Evolutionary conservation across 805 yeast genomes (phyloP).

Genomic region (Dipodascus albidus): DNA sequence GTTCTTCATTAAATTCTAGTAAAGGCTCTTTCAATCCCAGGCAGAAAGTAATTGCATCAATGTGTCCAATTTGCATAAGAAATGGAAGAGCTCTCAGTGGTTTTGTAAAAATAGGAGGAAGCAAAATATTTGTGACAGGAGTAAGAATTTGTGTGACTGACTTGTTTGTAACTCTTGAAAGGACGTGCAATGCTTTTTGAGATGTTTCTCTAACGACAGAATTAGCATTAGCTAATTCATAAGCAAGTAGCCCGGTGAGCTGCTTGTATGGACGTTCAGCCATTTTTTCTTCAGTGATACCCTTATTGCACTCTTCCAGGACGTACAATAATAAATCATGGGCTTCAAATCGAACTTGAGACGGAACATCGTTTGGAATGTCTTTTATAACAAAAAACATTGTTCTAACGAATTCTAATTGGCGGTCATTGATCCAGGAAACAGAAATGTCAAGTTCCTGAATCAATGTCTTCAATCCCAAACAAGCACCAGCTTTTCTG

Average conservation of each 20-base stretch:
- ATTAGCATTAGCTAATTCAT: constrained; percentile 85
- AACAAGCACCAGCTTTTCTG: constrained; percentile 77
- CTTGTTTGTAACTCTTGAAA: constrained; percentile 60
- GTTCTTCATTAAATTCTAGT: constrained; percentile 77
- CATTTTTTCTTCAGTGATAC: constrained; percentile 50
- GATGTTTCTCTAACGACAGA: constrained; percentile 73
- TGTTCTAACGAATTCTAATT: constrained; percentile 75
- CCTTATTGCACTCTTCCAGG: constrained; percentile 53
- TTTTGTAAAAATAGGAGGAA: constrained; percentile 93
- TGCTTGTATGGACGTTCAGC: constrained; percentile 65
- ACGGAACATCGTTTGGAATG: constrained; percentile 79
- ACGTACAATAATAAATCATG: constrained; percentile 52
- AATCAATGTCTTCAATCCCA: constrained; percentile 68
- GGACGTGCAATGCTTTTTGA: constrained; percentile 51
- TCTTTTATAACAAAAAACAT: constrained; percentile 85
- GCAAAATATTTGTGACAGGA: constrained; percentile 69
- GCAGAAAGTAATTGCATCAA: constrained; percentile 93
- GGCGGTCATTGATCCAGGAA: constrained; percentile 64
- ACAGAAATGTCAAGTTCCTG: constrained; percentile 57
- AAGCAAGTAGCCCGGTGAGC: constrained; percentile 77
- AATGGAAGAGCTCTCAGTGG: constrained; percentile 95
- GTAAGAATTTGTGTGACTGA: constrained; percentile 66
- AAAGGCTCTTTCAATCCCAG: constrained; percentile 70
- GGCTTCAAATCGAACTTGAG: constrained; percentile 63
- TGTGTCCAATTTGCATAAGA: constrained; percentile 97